Percentiles rank a stretch among this genome's conserved stretches.
These are phyloP conservation scores for Phytophthora uliginosa DNA, from an alignment of 352 stramenopile genomes.

Conservation along the genomic window DNA sequence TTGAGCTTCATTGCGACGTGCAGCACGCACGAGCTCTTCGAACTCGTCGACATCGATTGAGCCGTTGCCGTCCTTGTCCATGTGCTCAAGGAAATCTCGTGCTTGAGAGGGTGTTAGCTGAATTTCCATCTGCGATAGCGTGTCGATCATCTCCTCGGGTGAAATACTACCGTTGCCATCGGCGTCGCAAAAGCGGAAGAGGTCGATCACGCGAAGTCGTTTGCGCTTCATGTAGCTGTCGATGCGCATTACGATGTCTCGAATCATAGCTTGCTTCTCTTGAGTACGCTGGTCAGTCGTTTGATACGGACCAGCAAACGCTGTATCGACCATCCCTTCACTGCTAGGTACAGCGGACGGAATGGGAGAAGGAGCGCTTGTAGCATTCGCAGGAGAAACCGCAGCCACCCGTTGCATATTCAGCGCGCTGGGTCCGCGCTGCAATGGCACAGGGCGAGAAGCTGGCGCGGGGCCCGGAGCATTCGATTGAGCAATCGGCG, in stretches of 20 bases:
- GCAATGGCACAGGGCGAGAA: constrained; percentile 14
- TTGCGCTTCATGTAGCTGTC: constrained; percentile 90
- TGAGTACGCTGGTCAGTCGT: constrained; percentile 73
- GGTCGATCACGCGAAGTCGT: constrained; percentile 83
- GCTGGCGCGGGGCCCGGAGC: neutral
- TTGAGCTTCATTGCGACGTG: constrained; percentile 74
- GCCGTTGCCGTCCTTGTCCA: constrained; percentile 87
- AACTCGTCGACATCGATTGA: constrained; percentile 91
- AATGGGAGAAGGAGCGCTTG: constrained; percentile 13
- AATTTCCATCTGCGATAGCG: constrained; percentile 88
- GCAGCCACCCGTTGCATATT: constrained; percentile 11
- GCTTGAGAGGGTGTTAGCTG: constrained; percentile 75
- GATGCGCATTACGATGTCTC: constrained; percentile 83
- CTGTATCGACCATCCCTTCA: constrained; percentile 39
- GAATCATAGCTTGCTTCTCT: constrained; percentile 77
- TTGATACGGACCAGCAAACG: constrained; percentile 70
- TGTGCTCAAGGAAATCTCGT: constrained; percentile 76
- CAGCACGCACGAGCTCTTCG: constrained; percentile 81
- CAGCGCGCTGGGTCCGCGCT: constrained; percentile 23
- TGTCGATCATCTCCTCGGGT: constrained; percentile 85
- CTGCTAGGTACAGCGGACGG: constrained; percentile 6
- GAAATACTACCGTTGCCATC: constrained; percentile 87
- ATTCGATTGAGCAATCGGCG: neutral
- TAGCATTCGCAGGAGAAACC: neutral
- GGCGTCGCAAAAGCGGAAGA: constrained; percentile 89